Percentiles rank a stretch among this genome's conserved stretches.
These are phyloP conservation scores for Neonectria ditissima DNA, from an alignment of 2,329 filamentous ascomycete species.

Conservation along the genomic window DNA sequence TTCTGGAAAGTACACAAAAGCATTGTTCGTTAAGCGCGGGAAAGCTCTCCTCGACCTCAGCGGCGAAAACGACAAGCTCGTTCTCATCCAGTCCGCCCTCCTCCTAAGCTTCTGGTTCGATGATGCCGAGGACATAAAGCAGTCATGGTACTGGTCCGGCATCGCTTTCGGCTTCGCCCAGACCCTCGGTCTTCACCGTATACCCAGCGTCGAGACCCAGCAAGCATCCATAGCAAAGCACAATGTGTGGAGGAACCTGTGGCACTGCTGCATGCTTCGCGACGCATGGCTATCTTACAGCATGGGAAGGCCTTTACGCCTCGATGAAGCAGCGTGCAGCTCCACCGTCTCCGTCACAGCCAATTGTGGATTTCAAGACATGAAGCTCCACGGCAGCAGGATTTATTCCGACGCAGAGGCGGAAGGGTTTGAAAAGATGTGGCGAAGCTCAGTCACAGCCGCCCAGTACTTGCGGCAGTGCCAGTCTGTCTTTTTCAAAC, in stretches of 20 bases:
- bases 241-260: background rate
- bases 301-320: background rate
- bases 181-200: conserved; percentile 3
- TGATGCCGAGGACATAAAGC: conserved; percentile 12
- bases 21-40: background rate
- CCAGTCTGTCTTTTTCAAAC: background rate
- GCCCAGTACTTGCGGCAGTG: background rate
- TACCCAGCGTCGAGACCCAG: background rate
- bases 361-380: background rate
- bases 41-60: conserved; percentile 7
- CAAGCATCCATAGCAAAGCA: background rate
- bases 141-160: conserved; percentile 11
- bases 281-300: background rate
- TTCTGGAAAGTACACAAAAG: background rate
- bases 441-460: background rate
- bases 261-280: background rate
- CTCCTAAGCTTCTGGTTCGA: conserved; percentile 18
- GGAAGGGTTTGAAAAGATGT: background rate
- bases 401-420: background rate
- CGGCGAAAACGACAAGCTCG: conserved; percentile 12
- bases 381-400: background rate
- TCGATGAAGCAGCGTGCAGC: background rate
- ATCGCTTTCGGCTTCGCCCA: conserved; percentile 6
- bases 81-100: conserved; percentile 7
- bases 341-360: background rate